Evolutionary conservation across 1,139 yeast species (phyloP).

Genomic region (Blastobotrys buckinghamii): DNA sequence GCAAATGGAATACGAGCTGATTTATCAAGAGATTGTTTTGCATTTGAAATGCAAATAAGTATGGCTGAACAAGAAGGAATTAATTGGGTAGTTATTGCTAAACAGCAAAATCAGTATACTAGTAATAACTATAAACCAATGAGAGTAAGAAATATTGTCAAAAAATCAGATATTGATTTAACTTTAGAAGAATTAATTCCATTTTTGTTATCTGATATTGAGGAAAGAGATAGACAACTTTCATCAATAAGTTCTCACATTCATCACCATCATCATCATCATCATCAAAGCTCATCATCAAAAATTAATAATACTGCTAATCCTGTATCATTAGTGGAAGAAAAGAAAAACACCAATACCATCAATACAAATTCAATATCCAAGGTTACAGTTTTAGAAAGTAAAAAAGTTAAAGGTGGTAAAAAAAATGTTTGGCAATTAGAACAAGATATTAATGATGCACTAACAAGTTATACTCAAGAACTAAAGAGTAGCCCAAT

Average conservation of each 20-base stretch:
- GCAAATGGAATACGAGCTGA: slow-evolving; percentile 65
- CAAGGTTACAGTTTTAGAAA: slow-evolving; percentile 33
- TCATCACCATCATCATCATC: neutral
- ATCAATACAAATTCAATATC: neutral
- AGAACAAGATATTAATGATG: slow-evolving; percentile 65
- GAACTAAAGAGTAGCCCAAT: slow-evolving; percentile 56
- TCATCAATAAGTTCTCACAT: neutral
- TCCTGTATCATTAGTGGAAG: neutral
- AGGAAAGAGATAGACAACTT: slow-evolving; percentile 21
- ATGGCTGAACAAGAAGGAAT: slow-evolving; percentile 66
- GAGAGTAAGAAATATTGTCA: slow-evolving; percentile 56
- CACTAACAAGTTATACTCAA: slow-evolving; percentile 50
- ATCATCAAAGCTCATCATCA: neutral
- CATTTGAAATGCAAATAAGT: slow-evolving; percentile 64
- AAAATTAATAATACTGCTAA: neutral
- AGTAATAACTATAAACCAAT: slow-evolving; percentile 60
- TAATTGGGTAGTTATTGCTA: slow-evolving; percentile 67
- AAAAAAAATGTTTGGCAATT: slow-evolving; percentile 76
- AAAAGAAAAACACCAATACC: neutral
- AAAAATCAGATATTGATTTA: slow-evolving; percentile 62
- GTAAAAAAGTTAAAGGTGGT: slow-evolving; percentile 57
- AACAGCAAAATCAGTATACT: slow-evolving; percentile 42
- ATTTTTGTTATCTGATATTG: slow-evolving; percentile 43
- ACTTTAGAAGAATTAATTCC: slow-evolving; percentile 58
- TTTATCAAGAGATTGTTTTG: slow-evolving; percentile 41